Base-by-base conservation (phyloP, 2,329 filamentous ascomycete genomes). In the Ambrosiella xylebori region DNA sequence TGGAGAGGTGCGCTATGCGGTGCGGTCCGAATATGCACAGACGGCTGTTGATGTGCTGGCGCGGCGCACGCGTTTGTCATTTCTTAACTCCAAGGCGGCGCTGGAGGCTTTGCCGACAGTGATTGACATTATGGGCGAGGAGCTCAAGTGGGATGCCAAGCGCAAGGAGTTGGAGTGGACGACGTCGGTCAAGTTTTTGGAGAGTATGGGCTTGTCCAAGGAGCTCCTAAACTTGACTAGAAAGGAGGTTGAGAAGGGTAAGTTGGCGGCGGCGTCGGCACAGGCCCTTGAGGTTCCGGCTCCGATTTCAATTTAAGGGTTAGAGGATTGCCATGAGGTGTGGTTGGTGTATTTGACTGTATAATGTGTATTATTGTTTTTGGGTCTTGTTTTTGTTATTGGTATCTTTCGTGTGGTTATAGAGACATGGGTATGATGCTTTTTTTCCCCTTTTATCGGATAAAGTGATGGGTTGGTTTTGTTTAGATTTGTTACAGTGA, bases 21-120 rank as follows among this genome's bases (percentile, higher is more conserved):
- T 95, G 45, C 77, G 83, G 55, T 84, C 95, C 69, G 91, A 96
- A 72, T 94, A 94, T 66, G 91, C 91, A 2, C 87, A 95, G 70
- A 94, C 88, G 2, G 88, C 88, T 1, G 84, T 90, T 13, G 90
- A 96, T 67, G 85, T 96, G 11, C 75, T 96, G 52, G 90, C 89
- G 2, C 80, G 91, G 60, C 78, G 90, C 61, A 96, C 86, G 45
- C 77, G 91, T 59, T 73, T 96, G 58, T 86, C 89, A 7, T 97
- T 96, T 73, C 72, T 96, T 64, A 95, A 95, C 67, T 89, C 89
- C 4, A 88, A 95, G 69, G 90, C 90, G 9, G 85, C 89, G 0
- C 79, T 95, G 8, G 88, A 95, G 71, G 84, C 88, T 1, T 76
- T 95, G 51, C 90, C 91, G 4, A 78, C 73, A 59, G 81, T 96